Base-by-base conservation (phyloP, 139 green algal genomes). In the Chlamydomonas asymmetrica region DNA sequence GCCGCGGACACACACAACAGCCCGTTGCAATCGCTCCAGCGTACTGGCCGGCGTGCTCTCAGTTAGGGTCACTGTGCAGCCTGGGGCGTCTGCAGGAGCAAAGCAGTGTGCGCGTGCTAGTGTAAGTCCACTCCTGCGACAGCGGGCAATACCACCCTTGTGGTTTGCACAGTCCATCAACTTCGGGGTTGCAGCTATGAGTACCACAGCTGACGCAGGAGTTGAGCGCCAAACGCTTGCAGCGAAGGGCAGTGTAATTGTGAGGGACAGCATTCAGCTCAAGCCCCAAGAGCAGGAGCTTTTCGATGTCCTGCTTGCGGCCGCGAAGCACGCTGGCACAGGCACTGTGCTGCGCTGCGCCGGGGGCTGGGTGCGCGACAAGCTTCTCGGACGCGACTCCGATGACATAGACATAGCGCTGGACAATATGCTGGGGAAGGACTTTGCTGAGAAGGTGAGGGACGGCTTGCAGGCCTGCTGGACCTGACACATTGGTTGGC, bases 351-450 rank as follows among this genome's bases (percentile, higher is more conserved):
- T 84, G 66, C 88, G 96, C 1, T 96, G 90, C 63, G 96, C 96
- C 27, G 96, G 96, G 7, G 96, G 96, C 20, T 99, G 96, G 96
- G 96, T 99, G 59, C 80, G 96, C 0, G 96, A 99, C 82, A 99
- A 99, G 82, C 82, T 98, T 54, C 86, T 98, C 63, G 93, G 93
- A 20, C 81, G 77, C 31, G 80, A 92, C 34, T 94, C 81, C n/a
- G 63, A 91, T n/a, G 95, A 98, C 85, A 97, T 98, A 32, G 96
- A 99, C 86, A 95, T 99, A 27, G 96, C 96, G 4, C 78, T 99
- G 41, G 95, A 99, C 80, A 87, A 97, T 84, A 90, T 94, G 78
- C 63, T 96, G 40, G 96, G 96, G 1, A 82, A 82, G 56, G 87
- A 97, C 40, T 98, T 98, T 86, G 95, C 94, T 0, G 91, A 96